Conservation (phyloP, 1,139 yeast genomes). For the Magnusiomyces sp. region DNA sequence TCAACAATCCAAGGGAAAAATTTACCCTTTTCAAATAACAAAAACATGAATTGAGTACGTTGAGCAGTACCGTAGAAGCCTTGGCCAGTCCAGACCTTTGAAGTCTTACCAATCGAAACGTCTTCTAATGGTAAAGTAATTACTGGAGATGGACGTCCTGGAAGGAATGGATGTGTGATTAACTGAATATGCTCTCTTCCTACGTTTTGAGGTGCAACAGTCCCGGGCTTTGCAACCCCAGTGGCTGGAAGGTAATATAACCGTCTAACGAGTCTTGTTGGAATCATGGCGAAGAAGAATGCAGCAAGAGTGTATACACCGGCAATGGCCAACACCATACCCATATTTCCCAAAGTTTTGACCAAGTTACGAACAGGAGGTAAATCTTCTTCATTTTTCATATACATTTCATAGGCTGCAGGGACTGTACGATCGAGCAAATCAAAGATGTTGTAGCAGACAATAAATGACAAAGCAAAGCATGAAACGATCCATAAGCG, state of each 20-base stretch:
- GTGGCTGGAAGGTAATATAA: constrained; percentile 63
- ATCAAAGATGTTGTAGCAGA: constrained; percentile 58
- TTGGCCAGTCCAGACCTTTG: constrained; percentile 74
- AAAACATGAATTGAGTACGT: constrained; percentile 63
- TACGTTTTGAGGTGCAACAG: too few species aligned
- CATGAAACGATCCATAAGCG: constrained; percentile 63
- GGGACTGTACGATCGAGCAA: constrained; percentile 49
- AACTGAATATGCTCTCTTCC: constrained; percentile 45
- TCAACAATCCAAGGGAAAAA: constrained; percentile 70
- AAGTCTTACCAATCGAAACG: constrained; percentile 48
- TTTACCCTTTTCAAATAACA: constrained; percentile 50
- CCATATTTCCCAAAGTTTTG: constrained; percentile 35
- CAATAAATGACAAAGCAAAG: constrained; percentile 59
- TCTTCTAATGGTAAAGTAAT: constrained; percentile 54
- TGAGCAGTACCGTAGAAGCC: constrained; percentile 84
- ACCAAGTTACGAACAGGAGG: constrained; percentile 32
- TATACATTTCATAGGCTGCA: constrained; percentile 49
- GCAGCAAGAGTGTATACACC: constrained; percentile 39
- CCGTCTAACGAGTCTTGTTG: constrained; percentile 62
- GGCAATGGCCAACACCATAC: constrained; percentile 36
- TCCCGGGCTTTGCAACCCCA: too few species aligned
- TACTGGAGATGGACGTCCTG: constrained; percentile 71
- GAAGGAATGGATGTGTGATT: constrained; percentile 66
- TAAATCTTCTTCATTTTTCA: constrained; percentile 43
- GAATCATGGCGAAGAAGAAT: constrained; percentile 41